Evolutionary conservation across 2,329 filamentous ascomycete genomes (phyloP), one percentile per base, ranked within the genome.

Genomic region (Fusarium sp.): DNA sequence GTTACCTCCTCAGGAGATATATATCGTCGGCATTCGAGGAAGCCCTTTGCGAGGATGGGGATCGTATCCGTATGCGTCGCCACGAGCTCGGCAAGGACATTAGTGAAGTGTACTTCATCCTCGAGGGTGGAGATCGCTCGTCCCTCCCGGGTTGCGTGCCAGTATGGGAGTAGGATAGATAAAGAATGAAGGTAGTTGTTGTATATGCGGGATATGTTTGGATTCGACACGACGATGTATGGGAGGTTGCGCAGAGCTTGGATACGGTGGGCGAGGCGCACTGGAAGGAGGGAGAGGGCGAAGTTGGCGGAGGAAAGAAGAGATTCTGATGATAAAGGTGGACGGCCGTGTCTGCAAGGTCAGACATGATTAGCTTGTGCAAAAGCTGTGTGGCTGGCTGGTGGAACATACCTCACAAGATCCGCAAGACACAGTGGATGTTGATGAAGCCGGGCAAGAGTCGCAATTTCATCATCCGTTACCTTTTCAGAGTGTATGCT

Each of bases 181-280:
- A 99, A 85, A 4, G 94, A 97, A 80, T 98, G 94, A 46, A 97
- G 86, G 80, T 99, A 99, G 81, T 98, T 98, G 80, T 93, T 90
- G 84, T 98, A 97, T 71, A 99, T 99, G 75, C 92, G 91, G 27
- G 91, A 92, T 73, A 99, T 94, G 78, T 98, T 93, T 2, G 94
- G 93, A 78, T 99, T 98, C n/a, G 95, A 94, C 27, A 99, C 96
- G 58, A 99, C 95, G 70, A 99, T 98, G 80, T 95, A 99, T 0
- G 96, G 96, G 11, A 99, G 88, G 78, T 97, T 97, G 69, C 94
- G 91, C 20, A 99, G 85, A 45, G 94, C 93, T 79, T 97, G 93
- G 70, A 99, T 97, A 59, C 96, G 93, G 78, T 97, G 93, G 27
- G 96, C 96, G 27, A 99, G 90, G 40, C 96, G 93, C 51, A 96